Evolutionary conservation across 768 basidiomycete species (phyloP).

Genomic region (Hericium rajendrae): DNA sequence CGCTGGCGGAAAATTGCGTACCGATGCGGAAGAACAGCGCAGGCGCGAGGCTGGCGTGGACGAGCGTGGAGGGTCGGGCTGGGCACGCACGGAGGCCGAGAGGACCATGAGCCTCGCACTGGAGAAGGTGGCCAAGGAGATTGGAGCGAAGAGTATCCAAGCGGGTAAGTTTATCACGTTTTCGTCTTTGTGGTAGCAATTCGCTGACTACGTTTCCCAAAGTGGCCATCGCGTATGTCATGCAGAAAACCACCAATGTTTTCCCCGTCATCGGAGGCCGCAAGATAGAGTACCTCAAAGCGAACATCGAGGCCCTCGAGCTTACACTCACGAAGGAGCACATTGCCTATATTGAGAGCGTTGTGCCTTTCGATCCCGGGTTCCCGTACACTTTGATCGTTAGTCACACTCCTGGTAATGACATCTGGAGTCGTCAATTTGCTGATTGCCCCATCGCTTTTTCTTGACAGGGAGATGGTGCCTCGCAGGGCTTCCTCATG

Average conservation of each 20-base stretch:
- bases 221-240: slow-evolving; percentile 38
- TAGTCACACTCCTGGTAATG: too few relatives aligned
- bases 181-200: not conserved
- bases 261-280: slow-evolving; percentile 38
- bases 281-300: slow-evolving; percentile 34
- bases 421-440: too few relatives aligned
- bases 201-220: not conserved
- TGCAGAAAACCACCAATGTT: slow-evolving; percentile 36
- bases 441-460: too few relatives aligned
- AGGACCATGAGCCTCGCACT: slow-evolving; percentile 7
- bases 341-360: slow-evolving; percentile 30
- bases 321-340: slow-evolving; percentile 31
- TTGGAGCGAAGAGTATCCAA: slow-evolving; percentile 24
- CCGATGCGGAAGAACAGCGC: slow-evolving; percentile 28
- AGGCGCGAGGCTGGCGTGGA: slow-evolving; percentile 22
- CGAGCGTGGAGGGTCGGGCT: slow-evolving; percentile 20
- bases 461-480: too few relatives aligned
- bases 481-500: too few relatives aligned
- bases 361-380: slow-evolving; percentile 30
- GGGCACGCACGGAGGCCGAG: slow-evolving; percentile 11
- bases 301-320: slow-evolving; percentile 37
- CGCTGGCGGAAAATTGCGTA: slow-evolving; percentile 30
- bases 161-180: not conserved
- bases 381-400: slow-evolving; percentile 24
- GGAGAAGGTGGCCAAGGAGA: slow-evolving; percentile 19